phyloP scores from a whole-genome alignment of 495 filamentous ascomycete species.

The Hypoxylon fuscum region DNA sequence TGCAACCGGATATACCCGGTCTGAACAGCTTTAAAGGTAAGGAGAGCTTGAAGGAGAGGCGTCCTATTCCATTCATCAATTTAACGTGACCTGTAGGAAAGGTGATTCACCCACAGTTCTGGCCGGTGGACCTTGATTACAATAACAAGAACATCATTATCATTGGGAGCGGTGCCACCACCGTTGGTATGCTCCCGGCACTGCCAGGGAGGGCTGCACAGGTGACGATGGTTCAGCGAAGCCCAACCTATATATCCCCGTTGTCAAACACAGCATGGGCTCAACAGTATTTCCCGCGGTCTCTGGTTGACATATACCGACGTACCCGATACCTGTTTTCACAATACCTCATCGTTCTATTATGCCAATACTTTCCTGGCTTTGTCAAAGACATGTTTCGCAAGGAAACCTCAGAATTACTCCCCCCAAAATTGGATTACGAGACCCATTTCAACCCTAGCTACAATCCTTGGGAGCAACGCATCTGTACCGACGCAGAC shows the following conservation, averaged over 20 bases:
- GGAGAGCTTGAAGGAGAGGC: too few relatives aligned
- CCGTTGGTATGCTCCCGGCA: slow-evolving; percentile 53
- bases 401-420: slow-evolving; percentile 47
- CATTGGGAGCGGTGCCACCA: slow-evolving; percentile 57
- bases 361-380: slow-evolving; percentile 55
- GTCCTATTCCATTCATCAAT: too few relatives aligned
- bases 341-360: slow-evolving; percentile 36
- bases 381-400: slow-evolving; percentile 54
- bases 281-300: background rate
- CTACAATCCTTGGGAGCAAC: slow-evolving; percentile 75
- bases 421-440: slow-evolving; percentile 58
- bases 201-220: slow-evolving; percentile 49
- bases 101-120: slow-evolving; percentile 63
- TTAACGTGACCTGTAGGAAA: too few relatives aligned
- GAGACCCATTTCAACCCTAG: slow-evolving; percentile 69
- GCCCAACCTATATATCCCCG: slow-evolving; percentile 59
- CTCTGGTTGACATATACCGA: background rate
- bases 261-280: background rate
- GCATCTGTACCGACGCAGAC: slow-evolving; percentile 68
- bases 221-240: slow-evolving; percentile 60
- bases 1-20: slow-evolving; percentile 60
- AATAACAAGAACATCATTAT: slow-evolving; percentile 53
- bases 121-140: slow-evolving; percentile 59
- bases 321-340: slow-evolving; percentile 46
- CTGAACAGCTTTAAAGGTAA: slow-evolving; percentile 53